Evolutionary conservation across 164 flowering plant genomes (phyloP).

Genomic region (Euptelea pleiosperma): DNA sequence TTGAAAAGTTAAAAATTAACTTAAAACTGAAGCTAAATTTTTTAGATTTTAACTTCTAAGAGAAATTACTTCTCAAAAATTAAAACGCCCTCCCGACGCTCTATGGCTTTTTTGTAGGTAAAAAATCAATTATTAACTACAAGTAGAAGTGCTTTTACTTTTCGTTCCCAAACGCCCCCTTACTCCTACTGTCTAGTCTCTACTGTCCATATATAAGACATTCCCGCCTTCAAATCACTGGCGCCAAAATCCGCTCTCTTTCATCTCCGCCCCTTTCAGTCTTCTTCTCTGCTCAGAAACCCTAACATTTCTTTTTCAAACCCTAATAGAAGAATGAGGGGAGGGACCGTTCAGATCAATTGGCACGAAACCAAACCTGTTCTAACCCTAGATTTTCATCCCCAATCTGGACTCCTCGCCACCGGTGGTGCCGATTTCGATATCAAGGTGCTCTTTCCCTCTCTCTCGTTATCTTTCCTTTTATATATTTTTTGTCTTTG

Average conservation of each 20-base stretch:
- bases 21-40: no score
- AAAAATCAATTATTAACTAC: no score
- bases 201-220: no score
- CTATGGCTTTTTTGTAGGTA: no score
- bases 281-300: neutral
- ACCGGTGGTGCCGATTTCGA: conserved; percentile 96
- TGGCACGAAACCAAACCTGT: conserved; percentile 95
- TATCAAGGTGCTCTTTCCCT: conserved; percentile 57
- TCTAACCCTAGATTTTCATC: conserved; percentile 87
- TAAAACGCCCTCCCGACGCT: no score
- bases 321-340: conserved; percentile 50
- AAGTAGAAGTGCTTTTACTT: no score
- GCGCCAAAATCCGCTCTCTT: conserved; percentile 6
- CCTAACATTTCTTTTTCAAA: neutral
- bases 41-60: no score
- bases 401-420: conserved; percentile 71
- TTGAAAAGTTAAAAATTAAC: no score
- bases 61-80: no score
- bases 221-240: conserved; percentile 11
- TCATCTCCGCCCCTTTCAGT: neutral
- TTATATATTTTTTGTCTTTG: neutral
- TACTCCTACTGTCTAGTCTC: no score
- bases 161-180: no score
- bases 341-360: conserved; percentile 90
- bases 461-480: neutral